Conservation (phyloP, 257 asterid species). For the Solanum commersonii region DNA sequence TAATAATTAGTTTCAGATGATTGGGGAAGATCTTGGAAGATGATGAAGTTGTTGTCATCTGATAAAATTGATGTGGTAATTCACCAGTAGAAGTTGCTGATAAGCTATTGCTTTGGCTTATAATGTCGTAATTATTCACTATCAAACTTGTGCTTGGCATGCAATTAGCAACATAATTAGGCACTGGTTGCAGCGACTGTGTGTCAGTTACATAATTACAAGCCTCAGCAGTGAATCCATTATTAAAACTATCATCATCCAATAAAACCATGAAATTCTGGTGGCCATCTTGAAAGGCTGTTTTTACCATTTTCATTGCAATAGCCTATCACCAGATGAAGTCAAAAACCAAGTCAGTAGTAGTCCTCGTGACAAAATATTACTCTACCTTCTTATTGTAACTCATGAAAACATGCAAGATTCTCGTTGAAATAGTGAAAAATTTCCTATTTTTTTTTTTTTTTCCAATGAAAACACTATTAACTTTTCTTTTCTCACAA, state of each 20-base stretch:
- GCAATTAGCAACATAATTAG: neutral
- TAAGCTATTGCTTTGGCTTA: neutral
- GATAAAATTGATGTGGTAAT: neutral
- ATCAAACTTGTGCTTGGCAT: neutral
- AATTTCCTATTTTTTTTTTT: too few species aligned
- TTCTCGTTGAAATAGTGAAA: too few species aligned
- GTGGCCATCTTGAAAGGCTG: neutral
- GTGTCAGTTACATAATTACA: neutral
- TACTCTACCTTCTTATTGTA: too few species aligned
- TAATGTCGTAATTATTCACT: neutral
- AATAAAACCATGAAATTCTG: neutral
- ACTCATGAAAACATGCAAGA: too few species aligned
- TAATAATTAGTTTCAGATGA: neutral
- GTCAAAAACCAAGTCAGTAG: neutral
- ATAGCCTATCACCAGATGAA: neutral
- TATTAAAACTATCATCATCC: neutral
- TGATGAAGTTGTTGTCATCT: neutral
- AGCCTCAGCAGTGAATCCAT: neutral
- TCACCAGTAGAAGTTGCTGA: neutral
- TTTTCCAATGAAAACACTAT: too few species aligned
- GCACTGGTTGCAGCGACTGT: neutral
- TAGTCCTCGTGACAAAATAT: neutral
- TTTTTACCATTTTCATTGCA: neutral
- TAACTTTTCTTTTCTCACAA: too few species aligned
- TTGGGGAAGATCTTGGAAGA: neutral